Conservation (phyloP, 306 rosid species). For the Ochetophila trinervis region DNA sequence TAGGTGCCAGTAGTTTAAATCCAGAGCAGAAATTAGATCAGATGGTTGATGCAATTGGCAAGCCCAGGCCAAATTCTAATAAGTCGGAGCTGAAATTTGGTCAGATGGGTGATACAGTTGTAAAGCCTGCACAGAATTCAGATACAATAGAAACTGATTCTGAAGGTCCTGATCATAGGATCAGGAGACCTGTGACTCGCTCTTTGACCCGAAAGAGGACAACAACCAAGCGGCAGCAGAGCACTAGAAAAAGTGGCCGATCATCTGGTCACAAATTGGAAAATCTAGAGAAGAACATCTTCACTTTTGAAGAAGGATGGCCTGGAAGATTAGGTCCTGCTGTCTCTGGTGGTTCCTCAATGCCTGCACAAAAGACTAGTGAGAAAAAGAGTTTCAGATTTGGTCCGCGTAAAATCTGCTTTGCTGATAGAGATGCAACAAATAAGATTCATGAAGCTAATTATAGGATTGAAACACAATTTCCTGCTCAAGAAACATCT, state of each 20-base stretch:
- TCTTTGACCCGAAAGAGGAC: slow-evolving; percentile 52
- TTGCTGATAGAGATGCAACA: slow-evolving; percentile 31
- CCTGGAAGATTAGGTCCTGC: slow-evolving; percentile 29
- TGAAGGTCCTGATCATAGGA: slow-evolving; percentile 48
- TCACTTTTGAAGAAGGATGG: slow-evolving; percentile 41
- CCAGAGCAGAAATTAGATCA: slow-evolving; percentile 40
- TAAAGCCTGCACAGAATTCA: slow-evolving; percentile 54
- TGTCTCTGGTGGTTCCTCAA: slow-evolving; percentile 41
- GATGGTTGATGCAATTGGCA: slow-evolving; percentile 37
- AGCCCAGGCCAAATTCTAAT: slow-evolving; percentile 51
- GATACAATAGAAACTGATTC: slow-evolving; percentile 91
- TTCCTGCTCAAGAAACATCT: slow-evolving; percentile 31
- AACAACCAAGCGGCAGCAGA: slow-evolving; percentile 33
- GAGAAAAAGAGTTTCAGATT: slow-evolving; percentile 31
- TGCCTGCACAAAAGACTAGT: slow-evolving; percentile 35
- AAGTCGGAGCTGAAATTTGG: slow-evolving; percentile 35
- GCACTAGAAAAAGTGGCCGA: slow-evolving; percentile 35
- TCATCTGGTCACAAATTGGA: slow-evolving; percentile 35
- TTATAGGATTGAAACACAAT: slow-evolving; percentile 34
- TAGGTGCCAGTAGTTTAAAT: slow-evolving; percentile 30
- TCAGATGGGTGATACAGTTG: slow-evolving; percentile 35
- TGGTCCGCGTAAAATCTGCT: slow-evolving; percentile 36
- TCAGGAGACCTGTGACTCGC: slow-evolving; percentile 66
- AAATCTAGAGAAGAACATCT: slow-evolving; percentile 39
- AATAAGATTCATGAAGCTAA: slow-evolving; percentile 36